Base-by-base conservation (phyloP, 2,329 filamentous ascomycete species). In the Aaosphaeria arxii region DNA sequence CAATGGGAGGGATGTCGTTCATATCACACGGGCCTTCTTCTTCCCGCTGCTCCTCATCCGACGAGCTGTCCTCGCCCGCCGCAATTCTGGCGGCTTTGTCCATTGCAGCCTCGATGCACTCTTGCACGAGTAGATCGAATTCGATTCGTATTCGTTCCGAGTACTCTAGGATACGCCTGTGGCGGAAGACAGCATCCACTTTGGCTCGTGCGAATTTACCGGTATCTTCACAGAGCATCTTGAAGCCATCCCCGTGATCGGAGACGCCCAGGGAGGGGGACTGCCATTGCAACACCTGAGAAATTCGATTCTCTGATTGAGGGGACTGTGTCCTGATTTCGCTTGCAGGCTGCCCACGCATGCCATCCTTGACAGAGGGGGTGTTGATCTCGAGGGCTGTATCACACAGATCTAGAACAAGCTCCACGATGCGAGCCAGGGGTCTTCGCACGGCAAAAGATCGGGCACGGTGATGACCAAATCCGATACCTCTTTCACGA, bases 231-330 rank as follows among this genome's bases (percentile, higher is more conserved):
- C 91, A 96, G n/a, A 99, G 75, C 29, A 91, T 71, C 35, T 90
- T 87, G 28, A 99, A 76, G 0, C 94, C 94, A 63, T 95, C 89
- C 66, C 97, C 92, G 66, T 96, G 91, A 53, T 99, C 94, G 11
- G 96, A 74, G 0, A 91, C 94, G 62, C 92, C 92, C 43, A 87
- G 88, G 60, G 89, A 91, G 1, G 94, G 94, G 5, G 92, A 96
- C 63, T 96, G 91, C 94, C 95, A 99, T 67, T 96, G 91, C 57
- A 95, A 71, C 5, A 99, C 91, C 69, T 99, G 94, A 1, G 89
- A 88, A 58, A 97, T 95, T 31, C 92, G 86, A 40, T 89, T 94
- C 67, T 99, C 94, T 0, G 95, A 99, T 64, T 96, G 89, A 0
- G 94, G 94, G 4, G 94, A 99, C 65, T 96, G 88, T 0, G 92